A percentile compares a stretch with the other conserved stretches of the same genome.
These are phyloP conservation scores for Suillus sp. DNA, from an alignment of 768 basidiomycete species.

Conservation along the genomic window DNA sequence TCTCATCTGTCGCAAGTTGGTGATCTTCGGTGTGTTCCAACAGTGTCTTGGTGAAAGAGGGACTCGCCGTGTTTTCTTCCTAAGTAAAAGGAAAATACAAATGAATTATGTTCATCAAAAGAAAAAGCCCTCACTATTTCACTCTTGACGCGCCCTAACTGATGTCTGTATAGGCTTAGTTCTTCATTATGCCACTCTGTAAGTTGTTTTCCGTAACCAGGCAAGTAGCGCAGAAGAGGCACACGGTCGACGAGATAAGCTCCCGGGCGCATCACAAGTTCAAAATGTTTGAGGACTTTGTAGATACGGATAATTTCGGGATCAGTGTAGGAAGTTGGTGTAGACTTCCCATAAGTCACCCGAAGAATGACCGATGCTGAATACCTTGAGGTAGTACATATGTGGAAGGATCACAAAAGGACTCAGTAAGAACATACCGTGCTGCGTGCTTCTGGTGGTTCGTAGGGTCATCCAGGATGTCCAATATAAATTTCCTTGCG, in stretches of 20 bases:
- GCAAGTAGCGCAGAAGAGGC: slow-evolving; percentile 47
- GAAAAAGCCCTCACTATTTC: slow-evolving; percentile 37
- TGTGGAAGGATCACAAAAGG: slow-evolving; percentile 31
- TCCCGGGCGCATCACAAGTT: slow-evolving; percentile 41
- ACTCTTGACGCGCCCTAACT: slow-evolving; percentile 43
- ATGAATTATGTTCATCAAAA: neutral
- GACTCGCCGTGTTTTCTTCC: slow-evolving; percentile 6
- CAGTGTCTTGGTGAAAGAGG: slow-evolving; percentile 51
- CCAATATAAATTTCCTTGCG: slow-evolving; percentile 13
- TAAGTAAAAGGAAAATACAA: neutral
- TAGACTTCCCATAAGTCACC: slow-evolving; percentile 19
- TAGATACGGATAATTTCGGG: slow-evolving; percentile 23
- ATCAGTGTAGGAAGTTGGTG: slow-evolving; percentile 14
- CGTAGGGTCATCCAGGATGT: slow-evolving; percentile 27
- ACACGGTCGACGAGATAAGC: slow-evolving; percentile 54
- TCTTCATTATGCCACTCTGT: slow-evolving; percentile 54
- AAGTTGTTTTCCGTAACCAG: slow-evolving; percentile 57
- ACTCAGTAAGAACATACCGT: slow-evolving; percentile 32
- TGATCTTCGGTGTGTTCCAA: slow-evolving; percentile 50
- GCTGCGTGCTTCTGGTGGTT: slow-evolving; percentile 29
- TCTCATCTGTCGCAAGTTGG: slow-evolving; percentile 50
- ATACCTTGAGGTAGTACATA: slow-evolving; percentile 8
- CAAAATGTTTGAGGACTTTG: slow-evolving; percentile 24
- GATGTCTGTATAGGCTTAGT: slow-evolving; percentile 49
- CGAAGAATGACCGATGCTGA: slow-evolving; percentile 16